Percentiles rank a stretch among this genome's conserved stretches.
Conservation (phyloP, 768 basidiomycete species). For the Mrakia blollopis region DNA sequence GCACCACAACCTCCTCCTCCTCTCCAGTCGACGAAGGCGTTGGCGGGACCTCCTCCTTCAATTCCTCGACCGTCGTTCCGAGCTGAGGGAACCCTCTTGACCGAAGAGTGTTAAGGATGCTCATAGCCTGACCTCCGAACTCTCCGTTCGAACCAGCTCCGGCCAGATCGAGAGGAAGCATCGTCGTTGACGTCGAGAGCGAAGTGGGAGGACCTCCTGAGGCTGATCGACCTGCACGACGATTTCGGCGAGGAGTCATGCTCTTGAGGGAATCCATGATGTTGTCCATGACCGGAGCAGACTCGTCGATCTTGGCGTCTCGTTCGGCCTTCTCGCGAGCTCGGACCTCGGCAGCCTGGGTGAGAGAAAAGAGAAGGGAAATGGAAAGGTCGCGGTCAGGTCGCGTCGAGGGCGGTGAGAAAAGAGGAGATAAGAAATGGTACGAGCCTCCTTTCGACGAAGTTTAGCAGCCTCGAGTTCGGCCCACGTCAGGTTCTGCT, state of each 20-base stretch:
- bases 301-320: constrained; percentile 24
- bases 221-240: neutral
- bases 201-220: neutral
- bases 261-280: constrained; percentile 31
- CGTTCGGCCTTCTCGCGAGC: constrained; percentile 24
- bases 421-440: neutral
- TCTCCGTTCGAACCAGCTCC: constrained; percentile 1
- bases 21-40: neutral
- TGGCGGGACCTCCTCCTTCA: neutral
- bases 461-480: constrained; percentile 26
- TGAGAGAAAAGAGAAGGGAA: neutral
- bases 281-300: constrained; percentile 32
- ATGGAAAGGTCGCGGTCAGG: neutral
- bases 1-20: neutral
- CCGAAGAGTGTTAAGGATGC: constrained; percentile 9
- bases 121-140: constrained; percentile 27
- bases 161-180: constrained; percentile 2
- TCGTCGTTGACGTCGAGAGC: no score
- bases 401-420: no score
- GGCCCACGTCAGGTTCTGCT: constrained; percentile 33
- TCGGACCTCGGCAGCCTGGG: constrained; percentile 20
- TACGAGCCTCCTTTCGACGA: constrained; percentile 24
- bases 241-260: constrained; percentile 20
- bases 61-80: neutral
- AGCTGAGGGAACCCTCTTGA: neutral